Evolutionary conservation across 2,329 filamentous ascomycete genomes (phyloP).

Genomic region (Venturia nashicola): DNA sequence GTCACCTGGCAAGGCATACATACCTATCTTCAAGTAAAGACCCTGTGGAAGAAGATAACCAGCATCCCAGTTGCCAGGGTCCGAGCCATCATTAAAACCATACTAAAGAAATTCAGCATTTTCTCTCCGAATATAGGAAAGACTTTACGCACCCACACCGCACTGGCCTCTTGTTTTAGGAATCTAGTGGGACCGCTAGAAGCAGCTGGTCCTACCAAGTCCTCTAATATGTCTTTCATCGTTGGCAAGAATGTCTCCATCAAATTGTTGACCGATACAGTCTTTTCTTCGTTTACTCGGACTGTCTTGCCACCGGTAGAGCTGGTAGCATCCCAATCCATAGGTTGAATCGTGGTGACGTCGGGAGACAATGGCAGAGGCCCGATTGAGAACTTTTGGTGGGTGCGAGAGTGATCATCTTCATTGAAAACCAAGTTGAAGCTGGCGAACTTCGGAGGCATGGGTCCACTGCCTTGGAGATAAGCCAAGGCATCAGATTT

Average conservation of each 20-base stretch:
- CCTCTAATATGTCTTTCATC: conserved; percentile 33
- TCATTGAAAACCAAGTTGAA: conserved; percentile 34
- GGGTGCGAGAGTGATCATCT: conserved; percentile 27
- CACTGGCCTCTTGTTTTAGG: neutral
- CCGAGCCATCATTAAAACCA: conserved; percentile 22
- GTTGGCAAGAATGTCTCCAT: conserved; percentile 19
- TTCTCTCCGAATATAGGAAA: neutral
- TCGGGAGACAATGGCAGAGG: conserved; percentile 31
- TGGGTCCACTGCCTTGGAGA: conserved; percentile 25
- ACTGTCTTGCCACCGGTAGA: neutral
- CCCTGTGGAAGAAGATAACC: conserved; percentile 1
- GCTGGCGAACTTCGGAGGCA: conserved; percentile 33
- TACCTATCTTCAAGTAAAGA: conserved; percentile 16
- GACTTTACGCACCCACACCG: conserved; percentile 5
- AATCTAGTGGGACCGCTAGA: neutral
- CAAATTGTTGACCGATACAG: neutral
- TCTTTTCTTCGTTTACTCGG: neutral
- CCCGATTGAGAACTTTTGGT: conserved; percentile 37
- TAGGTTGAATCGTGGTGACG: conserved; percentile 16
- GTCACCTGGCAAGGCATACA: conserved; percentile 17
- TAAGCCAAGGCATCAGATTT: conserved; percentile 35
- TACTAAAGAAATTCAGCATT: neutral
- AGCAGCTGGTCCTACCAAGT: conserved; percentile 22
- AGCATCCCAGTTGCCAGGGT: conserved; percentile 17
- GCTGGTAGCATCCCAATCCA: conserved; percentile 8